A percentile compares a stretch with the other conserved stretches of the same genome.
phyloP scores from a whole-genome alignment of 805 yeast genomes.

The Kuraishia borneana region DNA sequence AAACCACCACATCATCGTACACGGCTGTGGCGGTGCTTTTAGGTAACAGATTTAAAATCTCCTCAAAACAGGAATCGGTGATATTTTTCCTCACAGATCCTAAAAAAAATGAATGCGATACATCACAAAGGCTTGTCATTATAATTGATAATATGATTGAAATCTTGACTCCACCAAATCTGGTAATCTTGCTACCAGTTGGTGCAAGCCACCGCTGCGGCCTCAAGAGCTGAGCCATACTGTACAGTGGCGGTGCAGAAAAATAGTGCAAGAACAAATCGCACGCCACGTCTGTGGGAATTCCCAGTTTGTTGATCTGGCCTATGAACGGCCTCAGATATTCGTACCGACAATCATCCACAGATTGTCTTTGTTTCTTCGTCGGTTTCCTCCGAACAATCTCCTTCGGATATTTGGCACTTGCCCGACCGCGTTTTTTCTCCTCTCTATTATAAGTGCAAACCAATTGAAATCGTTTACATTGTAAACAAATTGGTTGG shows the following conservation, averaged over 20 bases:
- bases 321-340: neutral
- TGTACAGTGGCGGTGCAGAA: neutral
- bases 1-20: conserved; percentile 8
- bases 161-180: neutral
- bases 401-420: conserved; percentile 26
- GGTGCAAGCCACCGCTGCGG: conserved; percentile 1
- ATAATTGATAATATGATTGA: neutral
- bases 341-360: neutral
- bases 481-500: conserved; percentile 29
- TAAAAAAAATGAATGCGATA: neutral
- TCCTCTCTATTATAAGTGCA: conserved; percentile 32
- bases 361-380: conserved; percentile 5
- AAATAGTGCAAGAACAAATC: conserved; percentile 1
- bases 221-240: neutral
- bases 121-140: conserved; percentile 1
- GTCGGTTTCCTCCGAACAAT: conserved; percentile 14
- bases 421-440: conserved; percentile 35
- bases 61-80: neutral
- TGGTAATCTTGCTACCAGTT: neutral
- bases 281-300: neutral
- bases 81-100: neutral
- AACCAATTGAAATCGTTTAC: conserved; percentile 17
- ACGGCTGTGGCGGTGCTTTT: conserved; percentile 7
- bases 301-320: neutral
- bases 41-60: conserved; percentile 2